Evolutionary conservation across 2,329 filamentous ascomycete genomes (phyloP).

Genomic region (Sphaerulina vaccinii): DNA sequence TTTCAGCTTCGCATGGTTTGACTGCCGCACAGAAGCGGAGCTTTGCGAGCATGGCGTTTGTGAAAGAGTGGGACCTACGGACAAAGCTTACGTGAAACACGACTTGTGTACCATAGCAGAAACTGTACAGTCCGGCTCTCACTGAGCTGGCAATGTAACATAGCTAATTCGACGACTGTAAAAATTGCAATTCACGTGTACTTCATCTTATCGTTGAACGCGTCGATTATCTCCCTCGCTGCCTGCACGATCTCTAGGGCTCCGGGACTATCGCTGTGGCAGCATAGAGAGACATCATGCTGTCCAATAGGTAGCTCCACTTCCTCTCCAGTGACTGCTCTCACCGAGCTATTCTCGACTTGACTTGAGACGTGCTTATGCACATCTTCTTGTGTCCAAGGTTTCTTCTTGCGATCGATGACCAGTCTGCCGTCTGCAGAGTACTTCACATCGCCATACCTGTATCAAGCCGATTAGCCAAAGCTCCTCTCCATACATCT

Average conservation of each 20-base stretch:
- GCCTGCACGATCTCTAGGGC: constrained; percentile 46
- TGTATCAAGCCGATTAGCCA: not conserved
- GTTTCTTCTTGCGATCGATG: constrained; percentile 60
- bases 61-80: not conserved
- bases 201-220: constrained; percentile 39
- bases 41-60: not conserved
- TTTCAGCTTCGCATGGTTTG: not conserved
- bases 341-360: constrained; percentile 43
- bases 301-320: constrained; percentile 43
- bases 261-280: constrained; percentile 47
- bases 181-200: constrained; percentile 16
- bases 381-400: constrained; percentile 45
- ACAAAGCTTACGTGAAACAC: not conserved
- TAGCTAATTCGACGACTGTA: not conserved
- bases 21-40: not conserved
- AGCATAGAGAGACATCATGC: constrained; percentile 46
- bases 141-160: not conserved
- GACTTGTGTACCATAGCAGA: not conserved
- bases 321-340: constrained; percentile 44
- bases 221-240: constrained; percentile 43
- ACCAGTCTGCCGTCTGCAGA: constrained; percentile 51
- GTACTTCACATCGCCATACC: constrained; percentile 58
- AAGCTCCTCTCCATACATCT: not conserved
- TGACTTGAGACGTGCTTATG: constrained; percentile 44
- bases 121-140: not conserved